phyloP scores from a whole-genome alignment of 192 early-diverging fungal species.

The Umbelopsis isabellina region DNA sequence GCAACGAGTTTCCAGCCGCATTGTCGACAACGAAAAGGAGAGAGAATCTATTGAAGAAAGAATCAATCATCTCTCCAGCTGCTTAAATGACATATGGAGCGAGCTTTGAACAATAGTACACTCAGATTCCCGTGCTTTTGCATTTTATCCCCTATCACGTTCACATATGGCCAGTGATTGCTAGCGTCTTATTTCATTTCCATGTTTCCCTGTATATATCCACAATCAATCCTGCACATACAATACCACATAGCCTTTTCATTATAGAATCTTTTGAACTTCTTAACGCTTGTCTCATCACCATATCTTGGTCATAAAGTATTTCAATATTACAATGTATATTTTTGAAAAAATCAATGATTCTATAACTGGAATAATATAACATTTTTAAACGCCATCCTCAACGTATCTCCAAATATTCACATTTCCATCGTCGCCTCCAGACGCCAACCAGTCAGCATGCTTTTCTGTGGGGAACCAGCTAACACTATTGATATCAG shows the following conservation, averaged over 20 bases:
- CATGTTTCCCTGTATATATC: too few relatives aligned
- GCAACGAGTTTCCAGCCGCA: constrained; percentile 10
- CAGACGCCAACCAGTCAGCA: constrained; percentile 75
- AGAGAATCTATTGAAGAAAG: constrained; percentile 21
- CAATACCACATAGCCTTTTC: too few relatives aligned
- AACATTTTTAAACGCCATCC: constrained; percentile 7
- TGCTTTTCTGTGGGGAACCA: constrained; percentile 78
- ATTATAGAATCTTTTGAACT: too few relatives aligned
- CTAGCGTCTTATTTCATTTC: neutral
- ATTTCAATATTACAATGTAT: constrained; percentile 6
- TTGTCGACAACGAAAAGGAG: constrained; percentile 27
- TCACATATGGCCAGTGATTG: neutral
- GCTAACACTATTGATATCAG: constrained; percentile 88
- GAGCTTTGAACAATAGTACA: neutral
- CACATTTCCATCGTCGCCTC: constrained; percentile 90
- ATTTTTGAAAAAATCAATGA: neutral
- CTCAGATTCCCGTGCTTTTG: neutral
- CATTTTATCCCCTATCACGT: neutral
- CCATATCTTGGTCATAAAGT: neutral
- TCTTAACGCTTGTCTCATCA: neutral
- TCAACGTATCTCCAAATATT: constrained; percentile 75
- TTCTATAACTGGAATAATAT: constrained; percentile 18
- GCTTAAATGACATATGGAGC: constrained; percentile 40
- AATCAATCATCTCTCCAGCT: constrained; percentile 36
- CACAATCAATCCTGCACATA: too few relatives aligned